phyloP scores from a whole-genome alignment of 768 basidiomycete genomes.

The Trametes coccinea region DNA sequence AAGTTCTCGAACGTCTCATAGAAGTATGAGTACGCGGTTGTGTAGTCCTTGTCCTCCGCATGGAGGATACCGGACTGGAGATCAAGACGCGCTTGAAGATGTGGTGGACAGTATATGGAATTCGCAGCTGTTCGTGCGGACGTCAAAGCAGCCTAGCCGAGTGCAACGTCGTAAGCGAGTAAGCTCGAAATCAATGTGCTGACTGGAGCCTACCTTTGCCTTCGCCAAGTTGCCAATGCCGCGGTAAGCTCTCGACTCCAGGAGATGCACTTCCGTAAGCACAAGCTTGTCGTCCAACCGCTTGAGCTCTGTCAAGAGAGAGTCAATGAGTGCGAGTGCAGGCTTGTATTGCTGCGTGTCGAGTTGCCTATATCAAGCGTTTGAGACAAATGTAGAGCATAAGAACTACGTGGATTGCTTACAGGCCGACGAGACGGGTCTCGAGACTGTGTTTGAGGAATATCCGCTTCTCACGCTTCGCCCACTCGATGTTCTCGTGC shows the following conservation, averaged over 20 bases:
- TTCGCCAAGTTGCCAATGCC: slow-evolving; percentile 88
- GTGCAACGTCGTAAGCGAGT: background rate
- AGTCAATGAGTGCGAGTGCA: slow-evolving; percentile 80
- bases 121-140: slow-evolving; percentile 93
- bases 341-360: slow-evolving; percentile 75
- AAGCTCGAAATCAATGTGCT: background rate
- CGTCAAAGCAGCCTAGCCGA: slow-evolving; percentile 75
- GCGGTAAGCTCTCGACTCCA: slow-evolving; percentile 90
- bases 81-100: slow-evolving; percentile 61
- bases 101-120: slow-evolving; percentile 88
- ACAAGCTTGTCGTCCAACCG: slow-evolving; percentile 97
- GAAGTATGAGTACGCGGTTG: slow-evolving; percentile 95
- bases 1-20: slow-evolving; percentile 95
- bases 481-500: slow-evolving; percentile 91
- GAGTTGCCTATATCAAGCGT: slow-evolving; percentile 54
- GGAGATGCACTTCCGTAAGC: slow-evolving; percentile 91
- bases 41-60: slow-evolving; percentile 98
- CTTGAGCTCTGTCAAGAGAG: slow-evolving; percentile 88
- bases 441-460: slow-evolving; percentile 95
- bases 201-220: slow-evolving; percentile 63
- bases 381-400: background rate
- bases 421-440: slow-evolving; percentile 80
- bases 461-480: slow-evolving; percentile 86
- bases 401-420: slow-evolving; percentile 20
- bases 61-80: slow-evolving; percentile 81